Base-by-base conservation (phyloP, 1,284 basidiomycete genomes). In the Grifola frondosa region DNA sequence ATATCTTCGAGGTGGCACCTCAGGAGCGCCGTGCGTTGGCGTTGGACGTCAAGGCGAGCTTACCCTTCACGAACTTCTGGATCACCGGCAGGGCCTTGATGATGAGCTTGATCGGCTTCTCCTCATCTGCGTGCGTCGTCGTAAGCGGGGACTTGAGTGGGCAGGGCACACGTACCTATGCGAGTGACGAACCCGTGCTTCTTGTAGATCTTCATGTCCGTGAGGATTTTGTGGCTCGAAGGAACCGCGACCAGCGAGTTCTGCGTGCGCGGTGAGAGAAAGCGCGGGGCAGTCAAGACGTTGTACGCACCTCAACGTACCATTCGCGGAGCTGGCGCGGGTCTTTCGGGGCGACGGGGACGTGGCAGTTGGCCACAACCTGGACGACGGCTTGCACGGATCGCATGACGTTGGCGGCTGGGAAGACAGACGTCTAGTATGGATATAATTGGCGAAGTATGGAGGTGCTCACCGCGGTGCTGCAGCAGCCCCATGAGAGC, bases 401-500 rank as follows among this genome's bases (percentile, higher is more conserved):
- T 52, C 68, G 71, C 67, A 81, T 78, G 33, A 88, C 75, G 42
- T 74, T 76, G 38, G 63, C 58, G 22, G 70, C 74, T 77, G 48
- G 38, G 8, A 16, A 37, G 39, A 19, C 11, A 24, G 23, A 13
- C 13, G 32, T 19, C 30, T 19, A 17, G n/a, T n/a, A 19, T 6
- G 13, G 46, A 39, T 22, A 28, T 37, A 16, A 15, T 30, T 40
- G n/a, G 53, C 39, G 26, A 9, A 28, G 31, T 16, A 11, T 29
- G 20, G 20, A 41, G 4, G 62, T n/a, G n/a, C 78, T 38, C 57
- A 90, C 91, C 69, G 62, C 91, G 74, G 20, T 75, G 60, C 30
- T 81, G 77, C 24, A 97, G 69, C 25, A 97, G 72, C 24, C 84
- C 76, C 67, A 90, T 81, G 40, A 97, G 55, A 1, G 84, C 77